Evolutionary conservation across 2,329 filamentous ascomycete genomes (phyloP).

Genomic region (Pseudocercospora crystallina): DNA sequence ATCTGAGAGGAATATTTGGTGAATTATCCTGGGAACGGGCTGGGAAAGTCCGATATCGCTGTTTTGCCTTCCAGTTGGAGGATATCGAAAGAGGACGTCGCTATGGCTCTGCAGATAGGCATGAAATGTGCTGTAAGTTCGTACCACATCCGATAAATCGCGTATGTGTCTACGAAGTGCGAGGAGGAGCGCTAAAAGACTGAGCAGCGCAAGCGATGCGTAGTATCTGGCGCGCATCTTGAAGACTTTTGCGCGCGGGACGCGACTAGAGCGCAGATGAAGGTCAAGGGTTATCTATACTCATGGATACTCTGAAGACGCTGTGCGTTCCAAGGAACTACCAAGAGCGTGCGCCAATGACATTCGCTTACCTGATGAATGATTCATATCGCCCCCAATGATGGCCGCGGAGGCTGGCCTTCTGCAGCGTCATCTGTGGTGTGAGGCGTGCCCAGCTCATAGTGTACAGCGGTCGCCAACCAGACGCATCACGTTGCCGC

Average conservation of each 20-base stretch:
- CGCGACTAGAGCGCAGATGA: neutral
- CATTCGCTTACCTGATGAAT: neutral
- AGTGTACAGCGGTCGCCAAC: neutral
- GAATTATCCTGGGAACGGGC: slow-evolving; percentile 27
- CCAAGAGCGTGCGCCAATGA: too few species aligned
- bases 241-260: neutral
- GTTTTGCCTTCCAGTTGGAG: neutral
- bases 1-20: slow-evolving; percentile 29
- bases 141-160: slow-evolving; percentile 24
- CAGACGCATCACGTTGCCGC: neutral
- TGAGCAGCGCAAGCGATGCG: slow-evolving; percentile 4
- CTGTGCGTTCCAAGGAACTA: too few species aligned
- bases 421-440: too few species aligned
- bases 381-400: neutral
- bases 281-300: neutral
- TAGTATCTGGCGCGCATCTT: slow-evolving; percentile 15
- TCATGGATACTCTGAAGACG: neutral
- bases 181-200: slow-evolving; percentile 3
- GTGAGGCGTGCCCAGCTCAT: too few species aligned
- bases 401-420: neutral
- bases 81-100: slow-evolving; percentile 23
- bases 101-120: slow-evolving; percentile 17
- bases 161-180: slow-evolving; percentile 20
- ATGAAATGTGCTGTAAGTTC: slow-evolving; percentile 27
- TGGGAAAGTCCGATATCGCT: slow-evolving; percentile 7